Evolutionary conservation across 345 rosid species (phyloP).

Genomic region (Eucalyptus curtisii): DNA sequence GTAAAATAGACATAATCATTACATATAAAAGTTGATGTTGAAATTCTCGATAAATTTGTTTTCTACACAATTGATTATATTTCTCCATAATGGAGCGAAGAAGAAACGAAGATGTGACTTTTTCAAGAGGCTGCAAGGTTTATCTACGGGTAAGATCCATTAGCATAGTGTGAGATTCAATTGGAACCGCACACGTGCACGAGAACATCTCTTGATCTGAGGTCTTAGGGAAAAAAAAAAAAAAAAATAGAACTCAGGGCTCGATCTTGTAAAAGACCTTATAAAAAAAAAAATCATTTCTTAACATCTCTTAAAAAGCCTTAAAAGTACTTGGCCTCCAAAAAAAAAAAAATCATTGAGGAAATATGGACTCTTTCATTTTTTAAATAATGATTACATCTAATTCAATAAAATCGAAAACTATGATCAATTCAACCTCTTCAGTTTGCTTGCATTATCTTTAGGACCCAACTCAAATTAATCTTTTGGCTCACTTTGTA

Average conservation of each 20-base stretch:
- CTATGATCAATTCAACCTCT: neutral
- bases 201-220: neutral
- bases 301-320: neutral
- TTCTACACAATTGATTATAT: no score
- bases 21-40: no score
- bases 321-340: neutral
- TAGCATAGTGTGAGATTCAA: neutral
- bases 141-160: neutral
- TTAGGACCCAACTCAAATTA: neutral
- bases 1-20: neutral
- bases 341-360: neutral
- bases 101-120: conserved; percentile 23
- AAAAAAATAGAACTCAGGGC: neutral
- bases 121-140: neutral
- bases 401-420: neutral
- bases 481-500: neutral
- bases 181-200: neutral
- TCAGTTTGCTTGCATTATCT: neutral
- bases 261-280: neutral
- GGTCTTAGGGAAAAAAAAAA: neutral
- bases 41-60: no score
- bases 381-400: neutral
- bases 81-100: neutral
- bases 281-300: neutral
- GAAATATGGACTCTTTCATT: neutral